Evolutionary conservation across 2,329 filamentous ascomycete species (phyloP), one percentile per base, ranked within the genome.

Genomic region (Penicillium freii): DNA sequence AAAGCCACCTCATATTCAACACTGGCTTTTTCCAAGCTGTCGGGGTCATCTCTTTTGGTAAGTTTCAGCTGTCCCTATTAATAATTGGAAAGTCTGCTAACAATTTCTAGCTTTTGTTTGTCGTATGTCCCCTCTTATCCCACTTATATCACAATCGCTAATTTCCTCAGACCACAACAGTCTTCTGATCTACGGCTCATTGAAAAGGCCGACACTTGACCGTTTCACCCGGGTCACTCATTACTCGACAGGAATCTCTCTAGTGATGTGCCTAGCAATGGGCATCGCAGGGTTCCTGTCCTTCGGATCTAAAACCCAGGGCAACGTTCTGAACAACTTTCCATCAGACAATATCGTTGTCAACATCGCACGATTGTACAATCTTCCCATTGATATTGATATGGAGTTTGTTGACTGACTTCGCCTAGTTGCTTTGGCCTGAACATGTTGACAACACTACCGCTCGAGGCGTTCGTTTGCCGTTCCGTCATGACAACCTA

Each of bases 281-380:
- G 94, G 91, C 0, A 80, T 97, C 8, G 85, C 88, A 3, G 94
- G 94, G 25, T 97, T 96, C 77, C 82, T 99, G 43, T 92, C 89
- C 19, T 99, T 99, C 70, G 93, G 94, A 61, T 90, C 93, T 76
- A 86, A 87, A 69, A 99, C 94, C 4, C 81, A 92, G 65, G 94
- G 94, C 71, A 99, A 99, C 73, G 91, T 99, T 51, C 86, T 99
- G 68, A 99, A 99, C 81, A 99, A 99, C 78, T 97, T 99, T 71
- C 90, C 92, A 1, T 81, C 87, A 21, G 87, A 95, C 76, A 97
- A 96, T 75, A 82, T 88, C 66, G 88, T 97, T 85, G 92, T 97
- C 71, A 97, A 97, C 75, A 83, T 99, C 57, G 94, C 94, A 23
- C 88, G 94, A 52, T 83, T 99, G 79, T 83, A 74, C 67, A 78